These are phyloP conservation scores for Colletotrichum gigasporum DNA, from an alignment of 2,329 filamentous ascomycete species.

Conservation along the genomic window DNA sequence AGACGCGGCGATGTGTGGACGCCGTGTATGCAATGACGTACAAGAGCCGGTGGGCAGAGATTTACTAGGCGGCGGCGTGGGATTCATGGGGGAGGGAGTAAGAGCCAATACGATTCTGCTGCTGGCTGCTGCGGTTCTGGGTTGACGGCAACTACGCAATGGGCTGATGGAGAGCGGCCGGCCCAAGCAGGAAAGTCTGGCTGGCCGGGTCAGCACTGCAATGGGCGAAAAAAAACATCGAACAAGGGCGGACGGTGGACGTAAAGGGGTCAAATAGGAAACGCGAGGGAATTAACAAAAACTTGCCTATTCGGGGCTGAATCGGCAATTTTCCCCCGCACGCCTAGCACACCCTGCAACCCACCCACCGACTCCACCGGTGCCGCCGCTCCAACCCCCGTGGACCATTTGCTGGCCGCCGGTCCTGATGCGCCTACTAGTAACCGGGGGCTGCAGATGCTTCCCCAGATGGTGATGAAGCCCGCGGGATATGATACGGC, in stretches of 20 bases:
- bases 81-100: slow-evolving; percentile 12
- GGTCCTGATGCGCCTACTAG: slow-evolving; percentile 2
- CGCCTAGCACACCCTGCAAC: background rate
- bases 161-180: background rate
- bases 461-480: background rate
- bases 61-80: slow-evolving; percentile 3
- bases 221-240: background rate
- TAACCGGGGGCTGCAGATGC: background rate
- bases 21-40: background rate
- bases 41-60: slow-evolving; percentile 7
- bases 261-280: slow-evolving; percentile 28
- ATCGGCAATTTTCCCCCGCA: slow-evolving; percentile 12
- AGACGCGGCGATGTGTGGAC: background rate
- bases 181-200: slow-evolving; percentile 2
- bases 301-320: slow-evolving; percentile 8
- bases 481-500: background rate
- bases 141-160: background rate
- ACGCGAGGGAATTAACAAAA: slow-evolving; percentile 11
- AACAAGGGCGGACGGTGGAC: background rate
- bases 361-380: slow-evolving; percentile 20
- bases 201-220: background rate
- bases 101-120: background rate
- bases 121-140: background rate
- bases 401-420: background rate
- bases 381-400: background rate